These are phyloP conservation scores for Amaranthus cruentus DNA, from an alignment of 148 eudicot genomes.

Conservation along the genomic window DNA sequence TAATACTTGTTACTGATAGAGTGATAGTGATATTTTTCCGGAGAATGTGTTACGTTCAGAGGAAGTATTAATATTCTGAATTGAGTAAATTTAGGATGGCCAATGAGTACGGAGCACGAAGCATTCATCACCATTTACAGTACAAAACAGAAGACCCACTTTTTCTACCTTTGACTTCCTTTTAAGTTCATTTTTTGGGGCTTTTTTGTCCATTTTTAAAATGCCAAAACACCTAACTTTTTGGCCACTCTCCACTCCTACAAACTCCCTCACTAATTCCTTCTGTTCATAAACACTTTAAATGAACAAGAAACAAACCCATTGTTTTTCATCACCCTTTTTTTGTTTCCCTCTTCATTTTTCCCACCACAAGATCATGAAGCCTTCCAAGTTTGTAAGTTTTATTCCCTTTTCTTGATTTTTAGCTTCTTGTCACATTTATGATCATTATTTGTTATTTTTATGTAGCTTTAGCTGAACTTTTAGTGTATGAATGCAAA, in stretches of 20 bases:
- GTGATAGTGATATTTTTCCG: no score
- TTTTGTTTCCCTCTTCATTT: not conserved
- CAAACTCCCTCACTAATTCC: not conserved
- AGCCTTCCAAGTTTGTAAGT: constrained; percentile 33
- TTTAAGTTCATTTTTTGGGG: not conserved
- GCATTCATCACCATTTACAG: not conserved
- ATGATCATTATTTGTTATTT: not conserved
- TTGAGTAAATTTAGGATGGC: not conserved
- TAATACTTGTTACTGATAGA: no score
- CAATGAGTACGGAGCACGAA: not conserved
- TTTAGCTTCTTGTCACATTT: not conserved
- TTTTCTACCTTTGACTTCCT: not conserved
- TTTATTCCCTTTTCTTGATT: not conserved
- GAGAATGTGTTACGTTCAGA: no score
- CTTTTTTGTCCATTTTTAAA: not conserved
- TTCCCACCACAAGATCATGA: constrained; percentile 7
- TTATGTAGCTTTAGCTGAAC: not conserved
- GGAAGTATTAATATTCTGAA: no score
- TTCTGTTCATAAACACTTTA: not conserved
- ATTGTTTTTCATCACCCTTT: not conserved
- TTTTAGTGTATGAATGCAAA: not conserved
- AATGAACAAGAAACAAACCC: not conserved
- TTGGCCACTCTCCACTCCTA: constrained; percentile 13
- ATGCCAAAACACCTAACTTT: constrained; percentile 29
- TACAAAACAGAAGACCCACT: not conserved